A percentile compares a stretch with the other conserved stretches of the same genome.
Conservation (phyloP, 2,329 filamentous ascomycete species). For the Ophiocordyceps camponoti-floridani region DNA sequence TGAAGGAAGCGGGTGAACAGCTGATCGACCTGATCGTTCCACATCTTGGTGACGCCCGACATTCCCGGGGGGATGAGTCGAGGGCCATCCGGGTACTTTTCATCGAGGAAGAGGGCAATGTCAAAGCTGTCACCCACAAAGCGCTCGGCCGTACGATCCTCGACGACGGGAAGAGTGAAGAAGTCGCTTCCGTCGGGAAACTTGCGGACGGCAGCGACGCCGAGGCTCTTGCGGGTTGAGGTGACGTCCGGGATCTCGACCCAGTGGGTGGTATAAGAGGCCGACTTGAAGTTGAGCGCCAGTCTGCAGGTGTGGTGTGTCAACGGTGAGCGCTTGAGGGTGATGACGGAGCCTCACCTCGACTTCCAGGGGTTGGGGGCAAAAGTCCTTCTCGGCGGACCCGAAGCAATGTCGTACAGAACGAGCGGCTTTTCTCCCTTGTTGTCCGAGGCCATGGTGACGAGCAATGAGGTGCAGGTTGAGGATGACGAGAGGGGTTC, state of each 20-base stretch:
- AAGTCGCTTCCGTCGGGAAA: conserved; percentile 38
- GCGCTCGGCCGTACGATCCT: conserved; percentile 21
- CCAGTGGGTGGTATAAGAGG: conserved; percentile 23
- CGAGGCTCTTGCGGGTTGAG: conserved; percentile 25
- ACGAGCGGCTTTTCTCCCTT: conserved; percentile 6
- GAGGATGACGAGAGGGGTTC: not conserved
- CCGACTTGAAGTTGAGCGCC: conserved; percentile 23
- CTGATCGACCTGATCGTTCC: conserved; percentile 36
- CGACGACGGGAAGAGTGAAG: conserved; percentile 40
- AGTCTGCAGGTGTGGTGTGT: conserved; percentile 8
- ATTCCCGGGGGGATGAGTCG: conserved; percentile 27
- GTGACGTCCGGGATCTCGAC: conserved; percentile 32
- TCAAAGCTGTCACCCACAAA: conserved; percentile 45
- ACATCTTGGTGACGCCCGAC: conserved; percentile 24
- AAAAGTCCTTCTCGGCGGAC: conserved; percentile 11
- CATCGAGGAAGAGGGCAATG: conserved; percentile 42
- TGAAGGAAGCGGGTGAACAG: conserved; percentile 27
- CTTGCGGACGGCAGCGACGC: conserved; percentile 30
- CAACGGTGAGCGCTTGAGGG: not conserved
- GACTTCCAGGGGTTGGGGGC: conserved; percentile 15
- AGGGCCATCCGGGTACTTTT: conserved; percentile 25
- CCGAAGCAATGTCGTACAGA: conserved; percentile 24
- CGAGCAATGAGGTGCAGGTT: not conserved
- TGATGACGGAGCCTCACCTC: not conserved
- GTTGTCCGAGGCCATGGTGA: not conserved